Base-by-base conservation (phyloP, 495 filamentous ascomycete species). In the Penicillium longicatenatum region DNA sequence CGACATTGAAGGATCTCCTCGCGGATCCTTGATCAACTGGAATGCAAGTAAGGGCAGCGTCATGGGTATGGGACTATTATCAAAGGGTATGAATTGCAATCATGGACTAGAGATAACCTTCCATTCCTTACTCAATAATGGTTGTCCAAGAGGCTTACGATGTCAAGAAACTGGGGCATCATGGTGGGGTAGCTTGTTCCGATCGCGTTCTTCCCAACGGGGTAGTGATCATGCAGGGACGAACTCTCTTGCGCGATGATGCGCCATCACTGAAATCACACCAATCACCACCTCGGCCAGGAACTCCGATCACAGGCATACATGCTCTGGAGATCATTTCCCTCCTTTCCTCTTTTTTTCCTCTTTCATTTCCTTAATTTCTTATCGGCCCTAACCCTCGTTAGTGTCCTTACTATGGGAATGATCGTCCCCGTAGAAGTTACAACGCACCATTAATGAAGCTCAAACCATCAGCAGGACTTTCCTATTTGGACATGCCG, bases 31-130 rank as follows among this genome's bases (percentile, higher is more conserved):
- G 64, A 70, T 70, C 59, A 59, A 56, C 57, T 24, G 57, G 65
- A 70, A 67, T 70, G 58, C 58, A 66, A 61, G 66, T 64, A 69
- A 69, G 66, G 67, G 64, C 41, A 60, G 26, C 50, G 22, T 45
- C 46, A 59, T 44, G 50, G 47, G 54, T 60, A 65, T 65, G 62
- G 52, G 49, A 37, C 31, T 33, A 26, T 17, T 24, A 20, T 35
- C 35, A n/a, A 52, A 41, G 19, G 20, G 11, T 22, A 19, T 43
- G 31, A 52, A 39, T 29, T n/a, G n/a, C n/a, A n/a, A 20, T 29
- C 20, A 29, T 41, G 39, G 29, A 44, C 6, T 33, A 24, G 21
- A 45, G 52, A 54, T 54, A 31, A 45, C 52, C 41, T 54, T 55
- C 47, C 66, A 69, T 66, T 66, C 66, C 63, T 66, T 62, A 21